A percentile compares a stretch with the other conserved stretches of the same genome.
Evolutionary conservation across 2,329 filamentous ascomycete species (phyloP).

Genomic region (Neonectria coccinea): DNA sequence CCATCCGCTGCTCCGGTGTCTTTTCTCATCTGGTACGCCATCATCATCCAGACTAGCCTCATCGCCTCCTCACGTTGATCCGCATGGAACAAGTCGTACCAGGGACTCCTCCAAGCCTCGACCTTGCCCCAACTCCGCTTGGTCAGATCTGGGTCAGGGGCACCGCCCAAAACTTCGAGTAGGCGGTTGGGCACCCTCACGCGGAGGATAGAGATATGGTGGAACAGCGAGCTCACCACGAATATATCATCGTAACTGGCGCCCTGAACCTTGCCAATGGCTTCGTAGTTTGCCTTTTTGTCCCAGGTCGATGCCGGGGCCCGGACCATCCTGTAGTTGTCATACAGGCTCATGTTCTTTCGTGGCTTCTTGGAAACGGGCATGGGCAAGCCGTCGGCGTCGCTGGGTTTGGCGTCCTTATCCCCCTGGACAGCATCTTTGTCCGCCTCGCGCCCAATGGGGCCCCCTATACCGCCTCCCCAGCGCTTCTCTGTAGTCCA

Average conservation of each 20-base stretch:
- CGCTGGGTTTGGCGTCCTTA: conserved; percentile 54
- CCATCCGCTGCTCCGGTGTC: conserved; percentile 35
- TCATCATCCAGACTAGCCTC: conserved; percentile 68
- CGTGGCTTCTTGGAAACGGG: conserved; percentile 60
- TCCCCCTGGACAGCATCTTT: conserved; percentile 59
- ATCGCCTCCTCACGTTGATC: conserved; percentile 68
- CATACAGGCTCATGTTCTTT: conserved; percentile 69
- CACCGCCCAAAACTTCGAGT: conserved; percentile 65
- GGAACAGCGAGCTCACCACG: conserved; percentile 70
- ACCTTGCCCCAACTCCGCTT: conserved; percentile 63
- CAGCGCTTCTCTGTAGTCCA: conserved; percentile 71
- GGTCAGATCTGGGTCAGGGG: conserved; percentile 48
- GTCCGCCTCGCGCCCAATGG: conserved; percentile 71
- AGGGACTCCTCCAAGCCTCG: conserved; percentile 67
- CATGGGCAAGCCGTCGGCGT: conserved; percentile 40
- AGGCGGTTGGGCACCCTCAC: conserved; percentile 68
- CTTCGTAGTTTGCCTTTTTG: conserved; percentile 66
- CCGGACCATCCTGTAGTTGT: conserved; percentile 72
- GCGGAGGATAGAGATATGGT: conserved; percentile 69
- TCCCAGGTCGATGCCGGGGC: conserved; percentile 71
- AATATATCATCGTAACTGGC: conserved; percentile 70
- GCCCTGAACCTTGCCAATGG: conserved; percentile 64
- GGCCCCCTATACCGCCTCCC: conserved; percentile 72
- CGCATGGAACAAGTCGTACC: conserved; percentile 70
- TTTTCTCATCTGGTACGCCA: conserved; percentile 70